These are phyloP conservation scores for Lodderomyces oxycetoniae DNA, from an alignment of 1,139 yeast genomes.

Conservation along the genomic window DNA sequence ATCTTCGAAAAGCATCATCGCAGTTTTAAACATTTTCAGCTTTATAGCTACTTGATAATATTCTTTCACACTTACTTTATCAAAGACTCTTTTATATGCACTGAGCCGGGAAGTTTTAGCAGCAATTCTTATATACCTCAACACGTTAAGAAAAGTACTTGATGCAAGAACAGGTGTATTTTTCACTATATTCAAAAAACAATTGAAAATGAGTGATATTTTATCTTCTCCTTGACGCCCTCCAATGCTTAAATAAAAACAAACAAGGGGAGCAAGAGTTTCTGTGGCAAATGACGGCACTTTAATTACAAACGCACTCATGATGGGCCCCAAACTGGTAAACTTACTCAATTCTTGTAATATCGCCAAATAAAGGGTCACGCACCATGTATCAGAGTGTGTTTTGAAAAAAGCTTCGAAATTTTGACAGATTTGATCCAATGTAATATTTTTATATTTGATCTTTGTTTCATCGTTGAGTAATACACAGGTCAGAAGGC, in stretches of 20 bases:
- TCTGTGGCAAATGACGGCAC: slow-evolving; percentile 20
- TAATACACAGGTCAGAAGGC: slow-evolving; percentile 29
- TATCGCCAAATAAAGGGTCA: slow-evolving; percentile 29
- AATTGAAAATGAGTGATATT: slow-evolving; percentile 13
- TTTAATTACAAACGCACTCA: slow-evolving; percentile 23
- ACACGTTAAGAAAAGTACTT: slow-evolving; percentile 31
- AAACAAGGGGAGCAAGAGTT: slow-evolving; percentile 23
- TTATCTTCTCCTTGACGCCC: slow-evolving; percentile 14
- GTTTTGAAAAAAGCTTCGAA: slow-evolving; percentile 2
- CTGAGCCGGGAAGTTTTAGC: slow-evolving; percentile 24
- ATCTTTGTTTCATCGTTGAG: slow-evolving; percentile 23
- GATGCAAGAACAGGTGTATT: slow-evolving; percentile 15
- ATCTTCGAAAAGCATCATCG: slow-evolving; percentile 57
- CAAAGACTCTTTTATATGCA: slow-evolving; percentile 33
- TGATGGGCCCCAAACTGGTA: slow-evolving; percentile 22
- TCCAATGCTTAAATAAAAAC: slow-evolving; percentile 18
- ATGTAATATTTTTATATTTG: slow-evolving; percentile 14
- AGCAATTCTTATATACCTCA: slow-evolving; percentile 45
- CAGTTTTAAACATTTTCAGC: slow-evolving; percentile 38
- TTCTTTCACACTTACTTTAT: slow-evolving; percentile 25
- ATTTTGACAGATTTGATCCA: slow-evolving; percentile 11
- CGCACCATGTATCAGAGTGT: slow-evolving; percentile 24
- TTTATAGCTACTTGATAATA: slow-evolving; percentile 34
- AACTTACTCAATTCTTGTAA: slow-evolving; percentile 26
- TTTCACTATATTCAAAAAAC: slow-evolving; percentile 10